These are phyloP conservation scores for Sugiyamaella chiloensis DNA, from an alignment of 805 yeast species.

Conservation along the genomic window DNA sequence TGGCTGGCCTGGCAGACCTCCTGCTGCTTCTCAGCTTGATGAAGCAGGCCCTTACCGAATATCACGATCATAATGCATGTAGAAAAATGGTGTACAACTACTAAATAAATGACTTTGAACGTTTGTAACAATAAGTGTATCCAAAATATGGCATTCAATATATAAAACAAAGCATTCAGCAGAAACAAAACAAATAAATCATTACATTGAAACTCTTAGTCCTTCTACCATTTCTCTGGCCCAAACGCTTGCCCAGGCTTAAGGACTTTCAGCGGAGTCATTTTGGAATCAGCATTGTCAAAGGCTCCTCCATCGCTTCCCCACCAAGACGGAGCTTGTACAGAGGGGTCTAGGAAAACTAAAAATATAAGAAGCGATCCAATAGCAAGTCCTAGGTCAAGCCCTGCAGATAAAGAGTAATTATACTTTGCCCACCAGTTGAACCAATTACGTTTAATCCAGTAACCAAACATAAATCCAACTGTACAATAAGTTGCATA, in stretches of 20 bases:
- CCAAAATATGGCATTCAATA: no score
- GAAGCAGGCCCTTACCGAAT: slow-evolving; percentile 11
- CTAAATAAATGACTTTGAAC: no score
- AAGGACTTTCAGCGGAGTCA: slow-evolving; percentile 34
- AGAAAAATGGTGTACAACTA: no score
- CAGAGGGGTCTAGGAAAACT: slow-evolving; percentile 43
- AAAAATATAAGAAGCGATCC: slow-evolving; percentile 58
- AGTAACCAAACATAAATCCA: slow-evolving; percentile 56
- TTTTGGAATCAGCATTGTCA: slow-evolving; percentile 36
- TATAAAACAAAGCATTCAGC: no score
- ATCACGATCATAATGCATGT: slow-evolving; percentile 4
- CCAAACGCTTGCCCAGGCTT: slow-evolving; percentile 47
- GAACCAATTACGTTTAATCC: slow-evolving; percentile 51
- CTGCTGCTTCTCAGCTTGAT: slow-evolving; percentile 8
- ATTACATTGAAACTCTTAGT: no score
- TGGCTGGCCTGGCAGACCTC: slow-evolving; percentile 6
- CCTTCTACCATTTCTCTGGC: slow-evolving; percentile 46
- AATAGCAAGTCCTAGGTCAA: slow-evolving; percentile 66
- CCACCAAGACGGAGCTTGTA: slow-evolving; percentile 57
- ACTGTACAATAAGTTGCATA: slow-evolving; percentile 54
- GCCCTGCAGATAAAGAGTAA: slow-evolving; percentile 61
- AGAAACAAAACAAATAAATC: background rate
- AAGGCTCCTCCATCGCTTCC: slow-evolving; percentile 44
- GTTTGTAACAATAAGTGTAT: no score
- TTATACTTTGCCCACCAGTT: slow-evolving; percentile 79